Evolutionary conservation across 1,284 basidiomycete species (phyloP), one percentile per base, ranked within the genome.

Genomic region (Vanrija sp.): DNA sequence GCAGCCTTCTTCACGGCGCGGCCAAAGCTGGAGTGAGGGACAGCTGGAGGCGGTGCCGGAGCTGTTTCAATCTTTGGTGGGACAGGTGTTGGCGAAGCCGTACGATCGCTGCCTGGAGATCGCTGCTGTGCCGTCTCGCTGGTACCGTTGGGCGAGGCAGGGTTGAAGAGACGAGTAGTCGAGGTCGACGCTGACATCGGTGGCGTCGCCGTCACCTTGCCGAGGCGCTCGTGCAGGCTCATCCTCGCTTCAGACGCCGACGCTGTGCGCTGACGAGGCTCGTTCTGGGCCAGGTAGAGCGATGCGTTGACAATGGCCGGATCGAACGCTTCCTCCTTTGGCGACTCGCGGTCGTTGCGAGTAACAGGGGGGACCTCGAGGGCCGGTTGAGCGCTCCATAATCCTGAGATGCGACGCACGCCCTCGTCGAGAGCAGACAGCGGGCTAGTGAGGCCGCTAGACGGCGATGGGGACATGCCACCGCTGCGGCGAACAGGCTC

Each of bases 331-430:
- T 69, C 67, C n/a, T 63, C 62, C 23, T 54, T 58, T 14, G 31
- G 31, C 12, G 31, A 31, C 24, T 59, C 43, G n/a, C 54, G 50
- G 23, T 46, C 36, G 36, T 48, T 43, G 25, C 18, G 31, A 9
- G 16, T 25, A 6, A 20, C 24, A 24, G 42, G 20, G 42, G 42
- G 31, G 12, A 31, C 31, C 12, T 31, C n/a, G 42, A 31, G 31
- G 12, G 31, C 31, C 12, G 31, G 31, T 12, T 31, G 31, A 31
- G 31, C 53, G 18, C 35, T 47, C 63, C 64, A 67, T 14, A 69
- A 44, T 1, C 65, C 65, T 1, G 70, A 71, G 19, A 72, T 64
- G 41, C 66, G 59, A 18, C 61, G 58, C 16, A 69, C 52, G 1
- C 64, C 64, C 38, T 69, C 70, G 10, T 67, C 64, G 8, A 70